Evolutionary conservation across 768 basidiomycete genomes (phyloP).

Genomic region (Lactifluus subvellereus): DNA sequence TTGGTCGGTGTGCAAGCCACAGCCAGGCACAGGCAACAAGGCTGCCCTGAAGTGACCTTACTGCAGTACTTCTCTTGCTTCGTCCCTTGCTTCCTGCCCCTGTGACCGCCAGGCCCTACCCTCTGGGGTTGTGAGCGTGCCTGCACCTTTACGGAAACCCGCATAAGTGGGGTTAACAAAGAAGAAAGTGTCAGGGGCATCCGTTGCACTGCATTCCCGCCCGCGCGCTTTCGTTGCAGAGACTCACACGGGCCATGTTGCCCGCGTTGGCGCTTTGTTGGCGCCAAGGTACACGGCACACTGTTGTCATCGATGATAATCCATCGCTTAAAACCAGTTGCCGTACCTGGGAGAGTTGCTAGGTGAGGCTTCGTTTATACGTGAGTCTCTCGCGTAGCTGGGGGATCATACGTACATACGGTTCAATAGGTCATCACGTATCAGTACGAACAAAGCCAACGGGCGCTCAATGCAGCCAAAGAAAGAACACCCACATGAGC

Average conservation of each 20-base stretch:
- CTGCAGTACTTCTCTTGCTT: not conserved
- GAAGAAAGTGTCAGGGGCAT: conserved; percentile 1
- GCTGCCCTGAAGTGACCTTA: not conserved
- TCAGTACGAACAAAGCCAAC: conserved; percentile 4
- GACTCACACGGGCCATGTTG: not conserved
- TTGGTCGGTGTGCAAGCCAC: not conserved
- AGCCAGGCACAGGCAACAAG: conserved; percentile 14
- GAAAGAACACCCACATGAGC: not conserved
- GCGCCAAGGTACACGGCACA: not conserved
- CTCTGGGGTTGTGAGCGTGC: not conserved
- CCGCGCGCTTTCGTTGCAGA: too few species aligned
- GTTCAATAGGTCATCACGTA: not conserved
- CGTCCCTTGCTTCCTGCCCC: not conserved
- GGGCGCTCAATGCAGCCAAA: not conserved
- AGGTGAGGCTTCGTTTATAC: not conserved
- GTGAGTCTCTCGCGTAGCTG: too few species aligned
- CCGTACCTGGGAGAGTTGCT: not conserved
- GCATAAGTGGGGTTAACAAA: not conserved
- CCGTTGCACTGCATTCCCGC: not conserved
- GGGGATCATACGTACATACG: not conserved
- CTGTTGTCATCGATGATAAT: not conserved
- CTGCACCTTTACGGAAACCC: not conserved
- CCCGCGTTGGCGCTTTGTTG: not conserved
- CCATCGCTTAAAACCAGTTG: not conserved
- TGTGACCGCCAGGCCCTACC: not conserved